Percentiles rank a stretch among this genome's conserved stretches.
Conservation (phyloP, 495 filamentous ascomycete genomes). For the Xylaria acuta region DNA sequence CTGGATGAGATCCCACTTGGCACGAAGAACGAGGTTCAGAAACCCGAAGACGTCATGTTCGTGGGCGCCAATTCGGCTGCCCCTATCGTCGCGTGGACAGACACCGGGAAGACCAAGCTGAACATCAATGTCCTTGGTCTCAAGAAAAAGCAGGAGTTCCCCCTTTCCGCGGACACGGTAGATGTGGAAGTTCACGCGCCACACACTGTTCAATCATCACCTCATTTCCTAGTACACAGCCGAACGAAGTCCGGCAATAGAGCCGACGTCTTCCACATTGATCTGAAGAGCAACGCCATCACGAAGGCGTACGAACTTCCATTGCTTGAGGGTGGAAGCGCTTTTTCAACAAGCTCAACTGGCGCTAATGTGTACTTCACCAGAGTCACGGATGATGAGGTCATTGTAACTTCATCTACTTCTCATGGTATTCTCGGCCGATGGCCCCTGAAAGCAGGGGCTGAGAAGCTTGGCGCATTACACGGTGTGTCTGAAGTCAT, state of each 20-base stretch:
- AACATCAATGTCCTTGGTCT: slow-evolving; percentile 83
- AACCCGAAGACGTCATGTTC: slow-evolving; percentile 72
- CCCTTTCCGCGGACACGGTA: slow-evolving; percentile 64
- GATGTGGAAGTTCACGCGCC: slow-evolving; percentile 77
- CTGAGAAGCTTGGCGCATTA: slow-evolving; percentile 51
- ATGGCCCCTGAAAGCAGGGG: slow-evolving; percentile 62
- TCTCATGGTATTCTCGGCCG: slow-evolving; percentile 77
- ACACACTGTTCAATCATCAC: slow-evolving; percentile 67
- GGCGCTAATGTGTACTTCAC: slow-evolving; percentile 89
- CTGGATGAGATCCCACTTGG: slow-evolving; percentile 68
- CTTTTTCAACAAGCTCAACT: slow-evolving; percentile 77
- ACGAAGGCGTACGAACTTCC: slow-evolving; percentile 79
- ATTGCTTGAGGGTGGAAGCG: slow-evolving; percentile 68
- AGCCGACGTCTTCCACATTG: slow-evolving; percentile 85
- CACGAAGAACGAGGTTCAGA: slow-evolving; percentile 74
- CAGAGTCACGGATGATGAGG: slow-evolving; percentile 72
- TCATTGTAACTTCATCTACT: slow-evolving; percentile 73
- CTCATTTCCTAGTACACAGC: slow-evolving; percentile 87
- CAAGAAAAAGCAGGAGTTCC: slow-evolving; percentile 63
- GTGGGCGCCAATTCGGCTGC: slow-evolving; percentile 84
- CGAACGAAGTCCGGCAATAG: slow-evolving; percentile 72
- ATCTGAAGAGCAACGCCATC: slow-evolving; percentile 68
- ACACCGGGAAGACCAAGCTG: slow-evolving; percentile 68
- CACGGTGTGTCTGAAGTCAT: slow-evolving; percentile 86
- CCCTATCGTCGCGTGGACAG: slow-evolving; percentile 83